phyloP scores from a whole-genome alignment of 495 filamentous ascomycete species.

The Aspergillus campestris region DNA sequence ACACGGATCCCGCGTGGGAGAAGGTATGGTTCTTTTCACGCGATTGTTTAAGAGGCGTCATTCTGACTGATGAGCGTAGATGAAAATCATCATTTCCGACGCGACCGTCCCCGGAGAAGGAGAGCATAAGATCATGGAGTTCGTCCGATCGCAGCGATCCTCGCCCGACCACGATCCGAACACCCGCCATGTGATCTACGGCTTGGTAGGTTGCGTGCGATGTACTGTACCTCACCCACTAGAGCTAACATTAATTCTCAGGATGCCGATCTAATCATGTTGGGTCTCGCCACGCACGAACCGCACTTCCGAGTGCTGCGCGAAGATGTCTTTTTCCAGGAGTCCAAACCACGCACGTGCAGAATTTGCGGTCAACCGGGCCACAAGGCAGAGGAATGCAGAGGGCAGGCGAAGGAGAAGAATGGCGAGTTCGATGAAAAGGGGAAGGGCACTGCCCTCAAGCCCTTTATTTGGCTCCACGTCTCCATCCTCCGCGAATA shows the following conservation, averaged over 20 bases:
- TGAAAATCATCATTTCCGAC: conserved; percentile 98
- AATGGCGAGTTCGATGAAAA: conserved; percentile 82
- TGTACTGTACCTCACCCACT: not conserved
- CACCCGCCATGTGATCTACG: conserved; percentile 92
- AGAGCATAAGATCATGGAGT: conserved; percentile 99
- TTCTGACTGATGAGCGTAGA: conserved; percentile 27
- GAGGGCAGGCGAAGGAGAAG: conserved; percentile 74
- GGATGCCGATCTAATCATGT: conserved; percentile 98
- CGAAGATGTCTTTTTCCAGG: conserved; percentile 93
- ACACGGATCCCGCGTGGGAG: conserved; percentile 93
- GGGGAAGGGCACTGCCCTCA: conserved; percentile 54
- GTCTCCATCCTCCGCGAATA: conserved; percentile 90
- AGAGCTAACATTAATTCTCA: conserved; percentile 17
- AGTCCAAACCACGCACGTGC: conserved; percentile 72
- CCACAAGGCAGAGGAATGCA: conserved; percentile 77
- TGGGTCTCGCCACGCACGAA: conserved; percentile 94
- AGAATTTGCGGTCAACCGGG: conserved; percentile 83
- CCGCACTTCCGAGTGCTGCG: conserved; percentile 94
- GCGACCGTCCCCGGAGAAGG: conserved; percentile 96
- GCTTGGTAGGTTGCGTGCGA: conserved; percentile 41
- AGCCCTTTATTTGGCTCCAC: conserved; percentile 98
- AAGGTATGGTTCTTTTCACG: conserved; percentile 39
- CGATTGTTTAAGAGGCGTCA: not conserved
- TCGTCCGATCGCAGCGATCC: conserved; percentile 84
- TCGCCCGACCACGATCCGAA: conserved; percentile 92